Evolutionary conservation across 768 basidiomycete genomes (phyloP).

Genomic region (Dendrothele bispora): DNA sequence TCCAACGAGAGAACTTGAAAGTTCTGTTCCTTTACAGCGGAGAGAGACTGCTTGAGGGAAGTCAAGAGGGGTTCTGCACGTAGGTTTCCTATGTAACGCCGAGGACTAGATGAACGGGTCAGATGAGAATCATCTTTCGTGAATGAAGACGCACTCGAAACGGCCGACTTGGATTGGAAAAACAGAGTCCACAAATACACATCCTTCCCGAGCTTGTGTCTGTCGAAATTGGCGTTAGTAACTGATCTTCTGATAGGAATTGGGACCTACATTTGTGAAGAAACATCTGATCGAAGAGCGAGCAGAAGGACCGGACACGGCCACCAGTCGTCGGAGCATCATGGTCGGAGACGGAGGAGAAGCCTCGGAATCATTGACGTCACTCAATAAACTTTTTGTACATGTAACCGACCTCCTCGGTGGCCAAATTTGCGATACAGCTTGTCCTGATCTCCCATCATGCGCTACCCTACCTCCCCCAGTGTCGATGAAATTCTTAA

Average conservation of each 20-base stretch:
- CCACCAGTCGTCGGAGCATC: no score
- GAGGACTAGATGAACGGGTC: slow-evolving; percentile 44
- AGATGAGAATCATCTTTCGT: slow-evolving; percentile 7
- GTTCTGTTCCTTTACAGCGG: slow-evolving; percentile 48
- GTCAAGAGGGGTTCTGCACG: slow-evolving; percentile 59
- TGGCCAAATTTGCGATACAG: no score
- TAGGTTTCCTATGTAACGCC: slow-evolving; percentile 61
- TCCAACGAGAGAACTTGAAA: slow-evolving; percentile 67
- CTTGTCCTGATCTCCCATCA: no score
- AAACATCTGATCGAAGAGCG: no score
- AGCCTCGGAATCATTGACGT: no score
- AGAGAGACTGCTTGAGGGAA: slow-evolving; percentile 46
- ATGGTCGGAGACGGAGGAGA: no score
- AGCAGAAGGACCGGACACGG: no score
- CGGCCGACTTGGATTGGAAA: slow-evolving; percentile 71
- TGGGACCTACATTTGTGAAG: no score
- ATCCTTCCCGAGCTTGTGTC: slow-evolving; percentile 40
- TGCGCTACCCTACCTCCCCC: slow-evolving; percentile 10
- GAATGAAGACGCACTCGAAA: slow-evolving; percentile 64
- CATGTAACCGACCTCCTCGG: no score
- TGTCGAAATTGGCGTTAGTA: no score
- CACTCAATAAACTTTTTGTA: no score
- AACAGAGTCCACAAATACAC: slow-evolving; percentile 75
- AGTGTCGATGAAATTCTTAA: slow-evolving; percentile 36
- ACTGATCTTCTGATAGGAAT: no score